Base-by-base conservation (phyloP, 1,284 basidiomycete species). In the Meripilus lineatus region DNA sequence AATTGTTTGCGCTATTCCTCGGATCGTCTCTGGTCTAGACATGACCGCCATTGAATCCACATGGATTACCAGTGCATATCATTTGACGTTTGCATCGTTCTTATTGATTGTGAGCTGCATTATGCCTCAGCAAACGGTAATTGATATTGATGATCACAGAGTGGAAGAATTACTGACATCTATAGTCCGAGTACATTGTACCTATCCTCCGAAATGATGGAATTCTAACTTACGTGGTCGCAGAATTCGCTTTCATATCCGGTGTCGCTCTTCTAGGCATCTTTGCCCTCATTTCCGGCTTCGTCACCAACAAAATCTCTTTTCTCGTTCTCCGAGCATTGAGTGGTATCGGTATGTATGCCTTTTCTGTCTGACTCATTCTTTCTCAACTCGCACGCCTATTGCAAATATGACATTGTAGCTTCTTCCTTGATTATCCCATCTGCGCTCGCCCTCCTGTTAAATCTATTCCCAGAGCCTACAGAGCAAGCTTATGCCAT, bases 21-120 rank as follows among this genome's bases (percentile, higher is more conserved):
- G 48, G 32, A 48, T 65, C 36, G 47, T 51, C n/a, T 23, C 14
- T 15, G 46, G 53, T 15, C 50, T 66, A 33, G 32, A 50, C 35
- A 60, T 65, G 36, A 47, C 50, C 33, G 43, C 53, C 22, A 56
- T 50, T 35, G 55, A 64, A 37, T 52, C 48, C 14, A 50, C 54
- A 32, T 72, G 69, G 70, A 44, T 68, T 17, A 50, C 69, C 28
- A 65, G 65, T 46, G 69, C 61, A n/a, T 70, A 61, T 44, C 67
- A 70, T 41, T 55, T 71, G 32, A 71, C 69, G 3, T 71, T 71
- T 45, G 68, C 70, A 7, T 57, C 69, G 1, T 66, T 71, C 40
- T 56, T 72, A 15, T 57, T 71, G 34, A 56, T 66, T 4, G 69
- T 71, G 48, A 28, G 68, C 39, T 38, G 38, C n/a, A 1, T 40